Evolutionary conservation across 2,329 filamentous ascomycete species (phyloP), one percentile per base, ranked within the genome.

Genomic region (Cladosporium austrohemisphaericum): DNA sequence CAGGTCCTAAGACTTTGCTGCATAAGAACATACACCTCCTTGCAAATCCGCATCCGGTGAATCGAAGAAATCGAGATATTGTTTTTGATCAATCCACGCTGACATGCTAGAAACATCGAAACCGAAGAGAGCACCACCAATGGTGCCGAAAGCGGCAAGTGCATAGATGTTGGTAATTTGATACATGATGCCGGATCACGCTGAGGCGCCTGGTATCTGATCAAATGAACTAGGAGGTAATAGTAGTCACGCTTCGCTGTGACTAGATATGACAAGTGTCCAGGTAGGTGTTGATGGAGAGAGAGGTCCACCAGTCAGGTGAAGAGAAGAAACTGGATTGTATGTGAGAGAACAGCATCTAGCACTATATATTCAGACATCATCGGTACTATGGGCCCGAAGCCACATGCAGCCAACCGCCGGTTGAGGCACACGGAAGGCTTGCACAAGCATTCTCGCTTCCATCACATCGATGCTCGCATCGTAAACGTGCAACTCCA

Each of bases 51-150:
- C 65, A 13, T 50, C 22, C 52, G 71, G 68, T 59, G 86, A 76
- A 57, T 80, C 72, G 69, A 88, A 88, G 67, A 86, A 88, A 57
- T 78, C 80, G 58, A 80, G 82, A 65, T 89, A 90, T 18, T 41
- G 23, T 18, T 66, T 66, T 13, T 65, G 64, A 46, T 78, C 81
- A 82, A 87, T 86, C 32, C 26, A 35, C 3, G 47, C 31, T 14
- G 38, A 50, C 84, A 89, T 88, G 37, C 82, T 86, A 47, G 78
- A 81, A 60, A 90, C 88, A 68, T 90, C 86, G 64, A 90, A 90
- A 58, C 86, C 87, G 61, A 90, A 89, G 18, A 89, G 73, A 16
- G 78, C 80, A 63, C 85, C 85, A 57, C 84, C 84, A 71, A 75
- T 74, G 54, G 79, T 74, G 63, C 78, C 72, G 63, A 80, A 77